Evolutionary conservation across 2,329 filamentous ascomycete genomes (phyloP).

Genomic region (Claviceps purpurea): DNA sequence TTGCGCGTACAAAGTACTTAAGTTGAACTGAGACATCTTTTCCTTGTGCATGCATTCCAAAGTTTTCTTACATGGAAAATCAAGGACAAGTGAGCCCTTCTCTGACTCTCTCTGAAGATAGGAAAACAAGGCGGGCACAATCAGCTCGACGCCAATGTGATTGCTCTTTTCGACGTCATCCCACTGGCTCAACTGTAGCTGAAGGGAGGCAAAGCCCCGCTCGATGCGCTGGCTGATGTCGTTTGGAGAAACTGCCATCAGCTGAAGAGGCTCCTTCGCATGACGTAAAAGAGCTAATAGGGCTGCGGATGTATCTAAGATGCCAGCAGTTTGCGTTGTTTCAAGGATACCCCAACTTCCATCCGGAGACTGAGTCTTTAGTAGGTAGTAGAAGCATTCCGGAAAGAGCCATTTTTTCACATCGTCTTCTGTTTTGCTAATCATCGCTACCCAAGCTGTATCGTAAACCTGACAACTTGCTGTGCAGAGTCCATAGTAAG

Average conservation of each 20-base stretch:
- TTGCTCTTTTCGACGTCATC: constrained; percentile 2
- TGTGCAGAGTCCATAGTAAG: neutral
- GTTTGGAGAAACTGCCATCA: constrained; percentile 1
- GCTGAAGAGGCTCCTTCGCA: neutral
- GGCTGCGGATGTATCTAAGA: constrained; percentile 8
- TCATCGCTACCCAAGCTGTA: constrained; percentile 10
- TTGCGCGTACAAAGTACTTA: neutral
- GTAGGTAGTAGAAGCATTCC: constrained; percentile 7
- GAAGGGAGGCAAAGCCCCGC: constrained; percentile 1
- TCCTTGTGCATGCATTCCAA: constrained; percentile 1
- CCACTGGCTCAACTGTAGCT: constrained; percentile 3
- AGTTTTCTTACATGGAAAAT: neutral
- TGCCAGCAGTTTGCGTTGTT: constrained; percentile 6
- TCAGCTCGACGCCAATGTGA: constrained; percentile 10
- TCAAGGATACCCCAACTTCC: constrained; percentile 4
- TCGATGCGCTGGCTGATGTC: neutral
- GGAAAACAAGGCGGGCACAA: constrained; percentile 7
- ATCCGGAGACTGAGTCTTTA: constrained; percentile 3
- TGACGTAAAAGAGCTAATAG: constrained; percentile 7
- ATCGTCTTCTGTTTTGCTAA: constrained; percentile 2
- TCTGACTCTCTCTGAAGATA: constrained; percentile 1
- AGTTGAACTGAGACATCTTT: neutral
- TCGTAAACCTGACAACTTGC: constrained; percentile 5
- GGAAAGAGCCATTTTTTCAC: constrained; percentile 8
- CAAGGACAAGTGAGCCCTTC: constrained; percentile 1